Base-by-base conservation (phyloP, 192 early-diverging fungal genomes). In the Backusella morwellensis region DNA sequence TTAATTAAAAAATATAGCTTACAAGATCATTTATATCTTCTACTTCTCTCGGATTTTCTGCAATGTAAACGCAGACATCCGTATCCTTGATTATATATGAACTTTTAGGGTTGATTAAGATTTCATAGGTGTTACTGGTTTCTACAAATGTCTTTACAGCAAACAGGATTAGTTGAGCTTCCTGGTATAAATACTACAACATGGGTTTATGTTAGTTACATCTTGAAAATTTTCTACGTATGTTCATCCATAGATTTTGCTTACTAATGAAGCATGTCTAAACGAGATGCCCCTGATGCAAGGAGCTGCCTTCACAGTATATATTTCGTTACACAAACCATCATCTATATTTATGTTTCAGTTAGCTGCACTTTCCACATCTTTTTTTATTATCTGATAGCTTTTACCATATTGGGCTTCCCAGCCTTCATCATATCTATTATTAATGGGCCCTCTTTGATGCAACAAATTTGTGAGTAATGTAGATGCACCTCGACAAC, bases 401-500 rank as follows among this genome's bases (percentile, higher is more conserved):
- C 6, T 8, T 32, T 66, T 69, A 76, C 75, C 86, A 76, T 90
- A 93, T 67, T 91, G 89, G 4, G 90, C 87, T 52, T 87, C 75
- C 92, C 92, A 93, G 1, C 85, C 83, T 50, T 88, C 84, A 23
- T 88, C 78, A 71, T 90, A 91, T 34, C 32, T 32, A 32, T 72
- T 79, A 72, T 82, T 85, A n/a, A 78, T 68, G 35, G 79, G 90
- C 67, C 88, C 80, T 35, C 78, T 79, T 19, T 86, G 85, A 38
- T 89, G 86, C 1, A 93, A 47, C 4, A 93, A 77, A 70, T 93
- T 93, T 26, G 89, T 82, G 15, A 93, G 78, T 11, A 93, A 70
- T n/a, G 90, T 89, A 1, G 87, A 85, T 0, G 87, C 77, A 19
- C 90, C 90, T 1, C 80, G 74, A 59, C 87, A 88, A 6, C 87